phyloP scores from a whole-genome alignment of 495 filamentous ascomycete species.

The Delitschia confertaspora region DNA sequence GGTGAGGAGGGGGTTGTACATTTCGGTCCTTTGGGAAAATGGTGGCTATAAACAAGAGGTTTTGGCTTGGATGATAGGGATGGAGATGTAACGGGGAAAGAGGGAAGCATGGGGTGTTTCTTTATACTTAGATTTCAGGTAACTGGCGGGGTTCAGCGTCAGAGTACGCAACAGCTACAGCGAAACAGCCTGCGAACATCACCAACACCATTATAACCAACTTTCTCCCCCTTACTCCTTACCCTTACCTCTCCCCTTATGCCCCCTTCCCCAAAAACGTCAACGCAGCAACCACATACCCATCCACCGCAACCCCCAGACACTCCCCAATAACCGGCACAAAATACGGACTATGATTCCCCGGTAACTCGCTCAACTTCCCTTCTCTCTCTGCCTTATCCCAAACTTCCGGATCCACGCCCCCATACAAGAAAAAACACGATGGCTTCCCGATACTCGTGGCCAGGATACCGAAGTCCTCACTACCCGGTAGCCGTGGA shows the following conservation, averaged over 20 bases:
- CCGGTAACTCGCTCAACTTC: constrained; percentile 34
- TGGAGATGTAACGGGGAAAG: too few relatives aligned
- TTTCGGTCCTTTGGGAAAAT: too few relatives aligned
- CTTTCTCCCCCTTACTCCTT: too few relatives aligned
- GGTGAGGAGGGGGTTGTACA: too few relatives aligned
- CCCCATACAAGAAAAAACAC: constrained; percentile 51
- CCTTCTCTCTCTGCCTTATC: constrained; percentile 42
- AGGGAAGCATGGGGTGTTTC: too few relatives aligned
- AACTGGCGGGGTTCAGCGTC: too few relatives aligned
- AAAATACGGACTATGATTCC: constrained; percentile 54
- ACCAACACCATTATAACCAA: too few relatives aligned
- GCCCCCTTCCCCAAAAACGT: constrained; percentile 33
- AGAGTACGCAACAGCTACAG: too few relatives aligned
- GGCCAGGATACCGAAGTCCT: constrained; percentile 51
- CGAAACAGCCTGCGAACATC: too few relatives aligned
- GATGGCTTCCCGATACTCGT: constrained; percentile 44
- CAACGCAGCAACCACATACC: constrained; percentile 46
- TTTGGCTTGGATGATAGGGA: too few relatives aligned
- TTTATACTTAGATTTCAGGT: too few relatives aligned
- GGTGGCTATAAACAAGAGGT: too few relatives aligned
- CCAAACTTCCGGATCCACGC: constrained; percentile 40
- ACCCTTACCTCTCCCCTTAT: constrained; percentile 8
- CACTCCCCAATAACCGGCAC: constrained; percentile 54
- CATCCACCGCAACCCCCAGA: constrained; percentile 48
- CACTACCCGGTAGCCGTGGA: constrained; percentile 35